Evolutionary conservation across 495 filamentous ascomycete genomes (phyloP).

Genomic region (Xylaria castorea): DNA sequence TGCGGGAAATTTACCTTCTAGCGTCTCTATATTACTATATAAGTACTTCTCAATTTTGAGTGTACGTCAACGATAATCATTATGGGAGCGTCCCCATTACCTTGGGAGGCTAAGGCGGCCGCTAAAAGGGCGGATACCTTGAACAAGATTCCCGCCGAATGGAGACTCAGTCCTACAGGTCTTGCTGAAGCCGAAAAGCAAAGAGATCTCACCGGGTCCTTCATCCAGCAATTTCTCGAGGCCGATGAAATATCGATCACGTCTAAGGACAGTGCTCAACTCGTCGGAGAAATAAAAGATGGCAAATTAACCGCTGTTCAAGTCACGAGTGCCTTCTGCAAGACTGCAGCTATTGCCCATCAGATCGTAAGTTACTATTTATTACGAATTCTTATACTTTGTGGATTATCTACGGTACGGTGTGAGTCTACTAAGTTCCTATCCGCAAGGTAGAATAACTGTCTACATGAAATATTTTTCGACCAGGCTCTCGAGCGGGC

Average conservation of each 20-base stretch:
- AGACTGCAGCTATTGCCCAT: slow-evolving; percentile 65
- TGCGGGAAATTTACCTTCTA: neutral
- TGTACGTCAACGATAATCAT: neutral
- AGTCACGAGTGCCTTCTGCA: slow-evolving; percentile 50
- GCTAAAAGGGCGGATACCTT: slow-evolving; percentile 34
- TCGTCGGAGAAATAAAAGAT: slow-evolving; percentile 34
- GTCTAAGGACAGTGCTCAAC: slow-evolving; percentile 25
- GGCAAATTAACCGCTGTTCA: slow-evolving; percentile 40
- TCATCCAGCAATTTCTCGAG: slow-evolving; percentile 43
- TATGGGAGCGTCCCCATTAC: neutral
- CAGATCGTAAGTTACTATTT: slow-evolving; percentile 53
- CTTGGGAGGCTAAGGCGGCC: slow-evolving; percentile 38
- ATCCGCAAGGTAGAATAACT: slow-evolving; percentile 47
- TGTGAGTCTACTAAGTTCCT: neutral
- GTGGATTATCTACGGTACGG: neutral
- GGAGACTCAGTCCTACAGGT: slow-evolving; percentile 35
- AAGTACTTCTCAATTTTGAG: neutral
- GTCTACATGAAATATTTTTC: slow-evolving; percentile 72
- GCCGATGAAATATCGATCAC: slow-evolving; percentile 31
- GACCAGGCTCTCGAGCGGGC: slow-evolving; percentile 64
- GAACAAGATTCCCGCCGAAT: slow-evolving; percentile 37
- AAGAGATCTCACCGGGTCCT: slow-evolving; percentile 41
- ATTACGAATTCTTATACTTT: neutral
- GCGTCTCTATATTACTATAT: neutral
- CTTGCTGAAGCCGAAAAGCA: slow-evolving; percentile 29